Base-by-base conservation (phyloP, 1,284 basidiomycete genomes). In the Stereum hirsutum region DNA sequence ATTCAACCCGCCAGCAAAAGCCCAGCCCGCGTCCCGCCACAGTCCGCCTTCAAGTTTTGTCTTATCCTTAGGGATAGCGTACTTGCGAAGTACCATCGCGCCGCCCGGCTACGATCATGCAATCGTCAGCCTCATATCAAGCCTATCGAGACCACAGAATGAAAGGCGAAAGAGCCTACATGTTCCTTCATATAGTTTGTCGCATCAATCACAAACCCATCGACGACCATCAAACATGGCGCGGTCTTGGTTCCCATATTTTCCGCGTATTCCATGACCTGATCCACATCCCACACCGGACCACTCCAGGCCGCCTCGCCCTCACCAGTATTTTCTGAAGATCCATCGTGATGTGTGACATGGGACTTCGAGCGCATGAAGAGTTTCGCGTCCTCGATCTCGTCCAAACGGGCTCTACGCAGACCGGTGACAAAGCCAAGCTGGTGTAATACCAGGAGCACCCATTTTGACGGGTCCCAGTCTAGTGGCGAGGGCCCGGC, bases 391-490 rank as follows among this genome's bases (percentile, higher is more conserved):
- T 75, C 74, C 19, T 62, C 53, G 32, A 88, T 66, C 52, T 88
- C 85, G 6, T 69, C 60, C 6, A 72, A 57, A n/a, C 74, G 66
- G 0, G 81, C 84, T 14, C 68, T 67, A 48, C 75, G 61, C 42
- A 80, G 55, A 53, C 74, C 57, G 46, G 62, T 64, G 43, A 65
- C 73, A 0, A 81, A 59, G 0, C 81, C 80, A 31, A 78, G 54
- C n/a, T 53, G 53, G 52, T 81, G 64, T 6, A 89, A 64, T 2
- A 61, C 40, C 21, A 74, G 57, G 39, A 89, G 89, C 31, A 81
- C 72, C 85, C 85, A 88, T 60, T 88, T 89, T 2, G 82, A 82
- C 0, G 87, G 85, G 60, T 89, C 86, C 84, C 84, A 89, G 51
- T 84, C 81, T 27, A 69, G 57, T 3, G 45, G 39, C 14, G 70